Evolutionary conservation across 108 stramenopile genomes (phyloP).

Genomic region (Cyclotella atomus): DNA sequence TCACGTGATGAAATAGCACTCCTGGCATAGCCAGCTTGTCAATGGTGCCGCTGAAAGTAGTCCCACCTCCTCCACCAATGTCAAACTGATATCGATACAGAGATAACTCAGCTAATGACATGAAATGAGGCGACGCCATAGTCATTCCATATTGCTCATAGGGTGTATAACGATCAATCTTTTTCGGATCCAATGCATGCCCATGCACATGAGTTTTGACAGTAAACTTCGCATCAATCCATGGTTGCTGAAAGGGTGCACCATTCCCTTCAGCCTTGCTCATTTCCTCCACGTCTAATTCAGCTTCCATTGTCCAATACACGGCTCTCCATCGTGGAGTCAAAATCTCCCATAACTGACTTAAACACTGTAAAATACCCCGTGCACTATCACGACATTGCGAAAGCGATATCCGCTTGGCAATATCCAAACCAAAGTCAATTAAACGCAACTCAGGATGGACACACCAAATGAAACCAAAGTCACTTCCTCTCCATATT

Average conservation of each 20-base stretch:
- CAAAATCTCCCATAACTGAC: slow-evolving; percentile 21
- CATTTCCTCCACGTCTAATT: slow-evolving; percentile 1
- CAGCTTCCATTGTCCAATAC: slow-evolving; percentile 10
- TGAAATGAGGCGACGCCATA: background rate
- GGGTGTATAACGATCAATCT: slow-evolving; percentile 4
- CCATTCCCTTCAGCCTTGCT: background rate
- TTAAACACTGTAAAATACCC: background rate
- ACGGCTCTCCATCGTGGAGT: slow-evolving; percentile 37
- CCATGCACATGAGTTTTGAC: slow-evolving; percentile 7
- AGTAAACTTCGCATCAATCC: slow-evolving; percentile 39
- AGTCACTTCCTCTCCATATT: slow-evolving; percentile 36
- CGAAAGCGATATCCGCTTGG: background rate
- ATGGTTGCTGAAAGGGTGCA: slow-evolving; percentile 2
- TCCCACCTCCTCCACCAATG: slow-evolving; percentile 36
- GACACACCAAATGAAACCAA: slow-evolving; percentile 25
- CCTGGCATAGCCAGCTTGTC: slow-evolving; percentile 41
- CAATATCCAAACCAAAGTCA: slow-evolving; percentile 11
- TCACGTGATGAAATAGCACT: slow-evolving; percentile 35
- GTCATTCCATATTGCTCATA: slow-evolving; percentile 16
- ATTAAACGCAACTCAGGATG: background rate
- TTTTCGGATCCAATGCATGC: background rate
- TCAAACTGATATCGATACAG: slow-evolving; percentile 32
- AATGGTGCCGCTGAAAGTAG: slow-evolving; percentile 31
- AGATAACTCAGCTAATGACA: slow-evolving; percentile 4
- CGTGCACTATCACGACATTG: slow-evolving; percentile 2